Base-by-base conservation (phyloP, 495 filamentous ascomycete genomes). In the Penicillium parvum region DNA sequence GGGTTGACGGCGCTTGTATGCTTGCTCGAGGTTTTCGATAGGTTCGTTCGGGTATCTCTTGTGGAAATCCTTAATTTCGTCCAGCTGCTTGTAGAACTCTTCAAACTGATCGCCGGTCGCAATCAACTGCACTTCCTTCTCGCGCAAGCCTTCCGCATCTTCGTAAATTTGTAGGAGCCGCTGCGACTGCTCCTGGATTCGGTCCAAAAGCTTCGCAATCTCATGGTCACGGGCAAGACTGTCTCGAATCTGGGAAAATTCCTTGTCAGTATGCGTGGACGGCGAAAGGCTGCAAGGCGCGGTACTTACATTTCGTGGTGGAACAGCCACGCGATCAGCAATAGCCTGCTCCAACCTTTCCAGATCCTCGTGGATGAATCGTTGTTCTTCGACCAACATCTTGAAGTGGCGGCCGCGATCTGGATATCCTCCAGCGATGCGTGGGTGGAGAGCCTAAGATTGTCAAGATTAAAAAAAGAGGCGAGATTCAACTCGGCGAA, bases 271-370 rank as follows among this genome's bases (percentile, higher is more conserved):
- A 50, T 37, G 28, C 11, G 32, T 9, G 12, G 19, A 21, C 3
- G 37, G 4, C n/a, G 27, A 10, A 15, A 36, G 23, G 42, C 33
- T 12, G 28, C 18, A 32, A 17, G 21, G 29, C 25, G 25, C 32
- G 17, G 37, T 15, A 77, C 81, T 57, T 72, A 94, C 90, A 58
- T 90, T 84, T 69, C 84, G 85, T 17, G 90, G 90, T 41, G 96
- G 88, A 44, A 95, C 87, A 30, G 83, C 73, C 37, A 89, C 78
- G 45, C 91, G 84, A 60, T 97, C 92, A 16, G 86, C 85, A 53
- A 96, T 85, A 22, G 87, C 92, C 64, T 92, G 87, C 70, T 97
- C 92, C 35, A 97, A 73, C 47, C 94, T 77, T 74, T 98, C 92
- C 14, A 96, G 72, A 62, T 97, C 91, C 78, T 98, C 92, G 47